Conservation (phyloP, 257 asterid species). For the Nicotiana noctiflora region DNA sequence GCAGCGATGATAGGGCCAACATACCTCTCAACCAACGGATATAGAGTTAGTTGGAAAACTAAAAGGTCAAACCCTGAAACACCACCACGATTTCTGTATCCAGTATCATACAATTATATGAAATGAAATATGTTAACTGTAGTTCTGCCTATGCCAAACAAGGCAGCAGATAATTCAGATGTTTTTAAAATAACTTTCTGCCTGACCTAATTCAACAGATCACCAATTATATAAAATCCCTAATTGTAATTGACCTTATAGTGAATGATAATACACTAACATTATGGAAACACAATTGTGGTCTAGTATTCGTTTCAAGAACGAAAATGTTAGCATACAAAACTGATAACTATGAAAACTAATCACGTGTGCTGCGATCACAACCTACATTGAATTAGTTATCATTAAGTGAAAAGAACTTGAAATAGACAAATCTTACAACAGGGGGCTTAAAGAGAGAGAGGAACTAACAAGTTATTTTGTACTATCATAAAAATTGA, state of each 20-base stretch:
- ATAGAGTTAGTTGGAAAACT: constrained; percentile 60
- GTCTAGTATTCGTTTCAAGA: not conserved
- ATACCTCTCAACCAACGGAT: constrained; percentile 45
- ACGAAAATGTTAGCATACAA: not conserved
- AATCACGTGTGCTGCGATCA: not conserved
- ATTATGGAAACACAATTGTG: not conserved
- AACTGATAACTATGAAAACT: not conserved
- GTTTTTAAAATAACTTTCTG: not conserved
- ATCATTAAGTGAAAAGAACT: not conserved
- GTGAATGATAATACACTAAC: not conserved
- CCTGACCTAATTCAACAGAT: not conserved
- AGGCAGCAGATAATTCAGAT: not conserved
- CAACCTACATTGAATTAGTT: not conserved
- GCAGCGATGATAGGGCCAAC: constrained; percentile 54
- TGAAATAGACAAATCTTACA: not conserved
- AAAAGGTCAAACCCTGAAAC: constrained; percentile 66
- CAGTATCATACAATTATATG: not conserved
- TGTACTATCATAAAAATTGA: not conserved
- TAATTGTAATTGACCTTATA: not conserved
- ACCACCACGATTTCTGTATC: not conserved
- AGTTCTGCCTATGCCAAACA: not conserved
- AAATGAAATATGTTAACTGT: not conserved
- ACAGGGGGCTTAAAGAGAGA: not conserved
- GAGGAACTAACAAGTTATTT: not conserved
- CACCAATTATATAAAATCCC: not conserved